Conservation (phyloP, 352 stramenopile genomes). For the Phytophthora pluvialis region DNA sequence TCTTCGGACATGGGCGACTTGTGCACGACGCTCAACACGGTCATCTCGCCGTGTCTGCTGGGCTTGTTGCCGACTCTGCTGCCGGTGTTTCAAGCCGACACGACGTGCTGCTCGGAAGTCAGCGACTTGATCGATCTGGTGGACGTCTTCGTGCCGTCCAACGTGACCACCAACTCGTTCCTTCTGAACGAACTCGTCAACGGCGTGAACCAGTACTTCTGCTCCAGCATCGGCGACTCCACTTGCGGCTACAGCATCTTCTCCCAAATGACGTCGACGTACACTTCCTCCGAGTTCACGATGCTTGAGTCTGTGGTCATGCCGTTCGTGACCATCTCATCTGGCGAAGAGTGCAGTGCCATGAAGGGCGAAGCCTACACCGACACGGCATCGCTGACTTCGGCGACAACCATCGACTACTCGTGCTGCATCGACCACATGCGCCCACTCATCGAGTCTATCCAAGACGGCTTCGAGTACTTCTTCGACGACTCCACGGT, state of each 20-base stretch:
- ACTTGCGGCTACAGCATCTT: conserved; percentile 51
- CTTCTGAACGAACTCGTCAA: conserved; percentile 54
- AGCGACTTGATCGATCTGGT: conserved; percentile 54
- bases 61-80: conserved; percentile 42
- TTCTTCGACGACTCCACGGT: conserved; percentile 43
- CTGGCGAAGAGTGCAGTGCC: conserved; percentile 44
- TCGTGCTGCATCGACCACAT: conserved; percentile 52
- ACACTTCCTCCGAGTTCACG: conserved; percentile 41
- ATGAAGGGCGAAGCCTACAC: conserved; percentile 47
- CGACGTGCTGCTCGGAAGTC: conserved; percentile 50
- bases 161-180: conserved; percentile 46
- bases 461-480: conserved; percentile 46
- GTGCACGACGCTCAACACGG: conserved; percentile 42
- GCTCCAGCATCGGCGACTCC: conserved; percentile 36
- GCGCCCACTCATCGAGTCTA: conserved; percentile 49
- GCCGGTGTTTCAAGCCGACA: conserved; percentile 33
- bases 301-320: conserved; percentile 54
- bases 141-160: conserved; percentile 50
- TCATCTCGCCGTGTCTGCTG: conserved; percentile 46
- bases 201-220: conserved; percentile 56
- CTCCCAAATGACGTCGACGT: conserved; percentile 51
- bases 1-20: conserved; percentile 45
- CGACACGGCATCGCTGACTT: conserved; percentile 42
- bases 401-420: conserved; percentile 47
- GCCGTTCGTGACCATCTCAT: conserved; percentile 50